phyloP scores from a whole-genome alignment of 2,329 filamentous ascomycete genomes.

The Ascochyta fabae region DNA sequence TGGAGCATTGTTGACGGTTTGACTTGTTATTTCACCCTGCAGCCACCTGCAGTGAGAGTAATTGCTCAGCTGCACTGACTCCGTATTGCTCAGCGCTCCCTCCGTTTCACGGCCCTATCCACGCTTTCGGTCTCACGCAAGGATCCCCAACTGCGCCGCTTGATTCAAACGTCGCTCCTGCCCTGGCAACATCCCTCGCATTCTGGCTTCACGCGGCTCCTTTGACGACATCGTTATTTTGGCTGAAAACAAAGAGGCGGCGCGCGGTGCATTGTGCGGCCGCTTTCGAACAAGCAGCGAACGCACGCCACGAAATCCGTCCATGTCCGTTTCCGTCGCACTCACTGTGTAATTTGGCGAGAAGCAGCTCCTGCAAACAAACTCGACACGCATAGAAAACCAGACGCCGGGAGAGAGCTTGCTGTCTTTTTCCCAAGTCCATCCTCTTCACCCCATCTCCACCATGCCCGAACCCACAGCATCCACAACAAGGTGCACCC shows the following conservation, averaged over 20 bases:
- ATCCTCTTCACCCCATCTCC: slow-evolving; percentile 2
- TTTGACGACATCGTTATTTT: slow-evolving; percentile 15
- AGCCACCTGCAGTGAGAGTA: not conserved
- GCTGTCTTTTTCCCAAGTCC: not conserved
- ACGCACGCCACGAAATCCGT: slow-evolving; percentile 12
- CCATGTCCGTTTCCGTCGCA: slow-evolving; percentile 15
- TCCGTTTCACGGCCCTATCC: slow-evolving; percentile 11
- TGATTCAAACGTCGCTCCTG: slow-evolving; percentile 12
- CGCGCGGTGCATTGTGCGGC: slow-evolving; percentile 17
- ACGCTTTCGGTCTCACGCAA: slow-evolving; percentile 11
- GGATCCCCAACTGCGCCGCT: slow-evolving; percentile 14
- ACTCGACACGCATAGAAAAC: slow-evolving; percentile 16
- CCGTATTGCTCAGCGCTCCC: slow-evolving; percentile 13
- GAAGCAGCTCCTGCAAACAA: slow-evolving; percentile 18
- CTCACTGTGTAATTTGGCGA: slow-evolving; percentile 10
- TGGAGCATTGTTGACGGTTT: not conserved
- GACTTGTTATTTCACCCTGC: not conserved
- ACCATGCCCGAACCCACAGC: slow-evolving; percentile 13
- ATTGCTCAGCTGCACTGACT: slow-evolving; percentile 5
- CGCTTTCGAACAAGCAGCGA: slow-evolving; percentile 14
- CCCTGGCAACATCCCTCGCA: slow-evolving; percentile 10
- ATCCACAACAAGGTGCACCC: slow-evolving; percentile 17
- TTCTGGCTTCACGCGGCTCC: not conserved
- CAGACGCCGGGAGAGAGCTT: slow-evolving; percentile 5
- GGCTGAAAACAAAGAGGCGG: slow-evolving; percentile 16